Base-by-base conservation (phyloP, 2,329 filamentous ascomycete genomes). In the Cordyceps tenuipes region DNA sequence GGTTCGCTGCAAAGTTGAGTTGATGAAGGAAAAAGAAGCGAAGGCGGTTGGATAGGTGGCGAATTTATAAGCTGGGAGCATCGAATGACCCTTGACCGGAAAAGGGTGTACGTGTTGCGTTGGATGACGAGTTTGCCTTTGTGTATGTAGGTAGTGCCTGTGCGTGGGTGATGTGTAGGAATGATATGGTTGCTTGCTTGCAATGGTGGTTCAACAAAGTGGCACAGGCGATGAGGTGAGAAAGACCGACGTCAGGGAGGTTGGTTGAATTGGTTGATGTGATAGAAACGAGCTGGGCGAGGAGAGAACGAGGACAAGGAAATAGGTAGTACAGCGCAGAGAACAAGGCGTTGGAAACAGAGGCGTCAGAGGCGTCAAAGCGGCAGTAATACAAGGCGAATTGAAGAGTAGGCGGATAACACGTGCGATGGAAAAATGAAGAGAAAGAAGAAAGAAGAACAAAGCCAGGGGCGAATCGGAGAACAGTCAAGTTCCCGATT, bases 371-470 rank as follows among this genome's bases (percentile, higher is more conserved):
- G 57, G 44, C 57, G 39, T 46, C 15, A 54, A 54, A 41, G n/a
- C 34, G 41, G 57, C 23, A 59, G 48, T 53, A 59, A 54, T 54
- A 60, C 57, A 60, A 17, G 29, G 50, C 29, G 50, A 46, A 54
- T 48, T 43, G 50, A 60, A 60, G 29, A 39, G 8, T 9, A 47
- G 26, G n/a, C 19, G 19, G 44, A 29, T 19, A 48, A n/a, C 26
- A 50, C 26, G 46, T 46, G 39, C n/a, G 21, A n/a, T 34, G 17
- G 39, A 59, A 36, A 8, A 39, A 8, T 17, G 48, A 53, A 29
- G 26, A 48, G 15, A 52, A 46, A 29, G 34, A 39, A 29, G 19
- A 43, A 15, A n/a, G 9, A 60, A 60, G 15, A 59, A 51, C 41
- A 26, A 59, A 59, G 57, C 57, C 57, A 59, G 57, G 13, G 15